Percentiles rank a stretch among this genome's conserved stretches.
These are phyloP conservation scores for Trichoderma sp. DNA, from an alignment of 2,329 filamentous ascomycete species.

Conservation along the genomic window DNA sequence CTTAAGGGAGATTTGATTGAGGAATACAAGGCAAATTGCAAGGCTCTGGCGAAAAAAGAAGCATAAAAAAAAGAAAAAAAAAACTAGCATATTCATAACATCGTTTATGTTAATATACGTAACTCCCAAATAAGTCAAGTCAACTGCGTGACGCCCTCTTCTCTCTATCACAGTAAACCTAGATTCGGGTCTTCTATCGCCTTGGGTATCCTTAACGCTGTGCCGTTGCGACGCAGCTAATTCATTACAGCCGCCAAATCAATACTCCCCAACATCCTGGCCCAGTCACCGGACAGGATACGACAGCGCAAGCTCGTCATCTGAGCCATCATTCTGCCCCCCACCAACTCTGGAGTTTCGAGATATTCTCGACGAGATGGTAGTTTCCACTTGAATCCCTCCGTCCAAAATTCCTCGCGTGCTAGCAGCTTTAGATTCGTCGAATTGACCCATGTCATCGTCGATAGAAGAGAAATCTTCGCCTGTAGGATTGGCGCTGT, in stretches of 20 bases:
- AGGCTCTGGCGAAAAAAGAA: not conserved
- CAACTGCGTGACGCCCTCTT: not conserved
- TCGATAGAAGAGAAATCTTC: constrained; percentile 17
- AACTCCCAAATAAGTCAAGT: not conserved
- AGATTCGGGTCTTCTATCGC: not conserved
- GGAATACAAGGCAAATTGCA: not conserved
- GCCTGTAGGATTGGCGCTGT: not conserved
- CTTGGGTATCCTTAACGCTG: not conserved
- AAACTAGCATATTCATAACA: not conserved
- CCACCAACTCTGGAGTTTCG: constrained; percentile 4
- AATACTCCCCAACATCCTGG: not conserved
- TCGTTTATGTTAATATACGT: not conserved
- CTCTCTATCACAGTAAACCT: not conserved
- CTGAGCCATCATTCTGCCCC: not conserved
- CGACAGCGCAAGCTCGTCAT: constrained; percentile 13
- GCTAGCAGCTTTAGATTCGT: not conserved
- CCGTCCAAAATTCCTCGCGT: constrained; percentile 5
- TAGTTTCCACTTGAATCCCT: constrained; percentile 14
- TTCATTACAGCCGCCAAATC: not conserved
- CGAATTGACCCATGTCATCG: constrained; percentile 8
- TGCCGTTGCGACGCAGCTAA: not conserved
- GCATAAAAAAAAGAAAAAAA: not conserved
- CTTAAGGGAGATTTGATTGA: constrained; percentile 9
- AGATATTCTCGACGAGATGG: not conserved
- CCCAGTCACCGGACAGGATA: constrained; percentile 15